Base-by-base conservation (phyloP, 148 eudicot genomes). In the Talinum fruticosum region DNA sequence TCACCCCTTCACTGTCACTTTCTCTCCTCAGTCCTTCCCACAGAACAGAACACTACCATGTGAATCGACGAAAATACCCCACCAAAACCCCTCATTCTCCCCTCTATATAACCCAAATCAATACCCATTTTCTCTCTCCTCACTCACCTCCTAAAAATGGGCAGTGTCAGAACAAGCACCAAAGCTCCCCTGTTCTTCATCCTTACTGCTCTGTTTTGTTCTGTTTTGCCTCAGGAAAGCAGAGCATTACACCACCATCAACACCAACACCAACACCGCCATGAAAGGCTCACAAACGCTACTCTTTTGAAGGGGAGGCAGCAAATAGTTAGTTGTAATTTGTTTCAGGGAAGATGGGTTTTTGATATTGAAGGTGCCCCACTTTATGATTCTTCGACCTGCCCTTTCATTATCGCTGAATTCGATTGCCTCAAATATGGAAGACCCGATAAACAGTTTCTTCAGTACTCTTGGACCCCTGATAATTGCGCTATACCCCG, bases 341-440 rank as follows among this genome's bases (percentile, higher is more conserved):
- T 91, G 64, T 96, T 88, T 67, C 88, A 80, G 67, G 99, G 97
- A 0, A 88, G 81, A 85, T 96, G 99, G 99, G 90, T 89, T 14
- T 61, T 81, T 28, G 88, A 93, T 68, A n/a, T 79, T 32, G 87
- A 87, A 4, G 18, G 21, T 6, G 78, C 54, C 51, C 93, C 97
- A 16, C 76, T 88, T 2, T 96, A 96, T 75, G 81, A 89, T 65
- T 88, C 87, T 44, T 84, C 91, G 18, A 81, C 73, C 53, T 96
- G 99, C 69, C 95, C 99, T 0, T 96, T 90, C 75, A 85, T 88
- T n/a, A 89, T 87, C 80, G 86, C 94, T 8, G 97, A 96, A 61
- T 96, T 96, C 47, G 88, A 96, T 77, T 96, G 99, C 78, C 79
- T 86, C 34, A 96, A 88, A 34, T 87, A 89, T 79, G 99, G 97